Base-by-base conservation (phyloP, 202 grass and related monocot genomes). In the Eragrostis tef region DNA sequence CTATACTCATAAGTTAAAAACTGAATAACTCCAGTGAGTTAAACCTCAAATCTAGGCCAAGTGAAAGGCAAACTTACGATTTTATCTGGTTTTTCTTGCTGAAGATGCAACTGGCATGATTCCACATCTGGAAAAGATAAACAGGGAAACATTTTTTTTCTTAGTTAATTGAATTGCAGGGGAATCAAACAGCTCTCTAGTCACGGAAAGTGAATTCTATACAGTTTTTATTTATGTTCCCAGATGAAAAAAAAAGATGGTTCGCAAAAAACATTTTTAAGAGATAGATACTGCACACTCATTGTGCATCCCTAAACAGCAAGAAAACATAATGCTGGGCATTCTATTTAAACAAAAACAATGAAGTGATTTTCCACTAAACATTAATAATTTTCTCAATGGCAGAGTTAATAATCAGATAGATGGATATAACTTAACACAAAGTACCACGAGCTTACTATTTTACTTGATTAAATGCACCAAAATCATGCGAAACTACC, bases 21-120 rank as follows among this genome's bases (percentile, higher is more conserved):
- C 49, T 78, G 19, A 26, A 77, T 53, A 64, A 41, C 48, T 11
- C 47, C 54, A 77, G 20, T 73, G 6, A 73, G 3, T 46, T 65
- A 67, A 36, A 64, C 29, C 11, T 72, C 48, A 77, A 81, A 72
- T 11, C 8, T 34, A 81, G 42, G 6, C 46, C 25, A 9, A 43
- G 29, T 45, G 36, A 53, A 50, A 41, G 5, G 27, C 17, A 3
- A 24, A 68, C 88, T 73, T 89, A 98, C 95, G 80, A 89, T 88
- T 98, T 98, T 62, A 98, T 94, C 87, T 98, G 92, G 83, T 87
- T 97, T 79, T 85, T 79, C 78, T 97, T 97, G 50, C 86, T 91
- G 74, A 97, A 75, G 63, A 97, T 85, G 81, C 88, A 97, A 64
- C 70, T 86, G 39, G 84, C 95, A 86, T 98, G 95, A 74, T 98